Base-by-base conservation (phyloP, 2,329 filamentous ascomycete genomes). In the Sporothrix pseudoabietina region DNA sequence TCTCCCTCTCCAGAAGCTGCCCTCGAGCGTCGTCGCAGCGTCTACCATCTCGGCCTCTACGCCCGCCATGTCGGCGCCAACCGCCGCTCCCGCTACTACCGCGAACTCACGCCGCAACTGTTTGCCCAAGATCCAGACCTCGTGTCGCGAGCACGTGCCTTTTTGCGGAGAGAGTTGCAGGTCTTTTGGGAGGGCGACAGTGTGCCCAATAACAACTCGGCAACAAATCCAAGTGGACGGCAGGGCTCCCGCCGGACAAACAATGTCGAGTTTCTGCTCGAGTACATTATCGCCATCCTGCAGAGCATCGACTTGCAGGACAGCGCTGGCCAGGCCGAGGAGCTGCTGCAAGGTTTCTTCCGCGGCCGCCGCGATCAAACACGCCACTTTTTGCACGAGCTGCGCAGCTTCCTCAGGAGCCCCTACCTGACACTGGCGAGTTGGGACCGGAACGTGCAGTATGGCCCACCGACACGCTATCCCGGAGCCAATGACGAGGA, bases 1-100 rank as follows among this genome's bases (percentile, higher is more conserved):
- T 19, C 41, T 52, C 41, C 44, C 22, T 66, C 76, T 74, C 69
- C 77, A 74, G 71, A 75, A 78, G 73, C 73, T 72, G 76, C 80
- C 75, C 75, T 94, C 68, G 80, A 86, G 14, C 86, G 87, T 16
- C 91, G 95, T 8, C 88, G 91, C 73, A 82, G 90, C 30, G 85
- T 98, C 76, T 98, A 98, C 80, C 86, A 87, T 26, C 82, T 91
- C 74, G 85, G 89, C 52, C 87, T 92, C 3, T 96, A 90, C 81
- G 95, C 93, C 1, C 86, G 93, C 1, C 93, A 97, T 77, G 89
- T 98, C 4, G 95, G 94, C 61, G 89, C 91, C 1, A 97, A 96
- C 79, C 87, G 89, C 0, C 82, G 90, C n/a, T 96, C 93, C 0
- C 87, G 88, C 35, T 96, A 95, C 81, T 96, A 96, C 81, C 76